A percentile compares a stretch with the other conserved stretches of the same genome.
Evolutionary conservation across 495 filamentous ascomycete genomes (phyloP).

Genomic region (Penicillium maclennaniae): DNA sequence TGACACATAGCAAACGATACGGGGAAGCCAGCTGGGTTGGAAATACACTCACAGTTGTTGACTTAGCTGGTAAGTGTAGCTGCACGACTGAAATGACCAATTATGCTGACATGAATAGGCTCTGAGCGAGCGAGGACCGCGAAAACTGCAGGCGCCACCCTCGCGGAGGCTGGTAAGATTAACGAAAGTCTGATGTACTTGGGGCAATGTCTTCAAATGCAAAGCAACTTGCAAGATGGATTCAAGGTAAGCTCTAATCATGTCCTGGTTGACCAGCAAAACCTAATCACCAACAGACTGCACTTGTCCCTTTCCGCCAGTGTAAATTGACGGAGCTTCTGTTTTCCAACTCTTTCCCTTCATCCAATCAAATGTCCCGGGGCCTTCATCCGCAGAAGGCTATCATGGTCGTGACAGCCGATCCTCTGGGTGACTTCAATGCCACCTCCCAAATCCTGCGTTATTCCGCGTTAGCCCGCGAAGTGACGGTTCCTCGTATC

Average conservation of each 20-base stretch:
- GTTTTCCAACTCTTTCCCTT: constrained; percentile 92
- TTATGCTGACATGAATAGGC: constrained; percentile 36
- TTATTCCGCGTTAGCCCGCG: constrained; percentile 88
- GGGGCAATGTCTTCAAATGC: constrained; percentile 95
- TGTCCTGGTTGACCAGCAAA: background rate
- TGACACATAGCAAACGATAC: constrained; percentile 47
- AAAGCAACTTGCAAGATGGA: constrained; percentile 70
- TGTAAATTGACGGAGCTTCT: constrained; percentile 96
- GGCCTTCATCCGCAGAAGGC: constrained; percentile 73
- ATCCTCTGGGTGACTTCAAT: constrained; percentile 92
- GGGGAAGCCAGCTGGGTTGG: constrained; percentile 67
- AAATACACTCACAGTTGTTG: constrained; percentile 82
- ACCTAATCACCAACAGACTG: constrained; percentile 47
- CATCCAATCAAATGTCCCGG: constrained; percentile 51
- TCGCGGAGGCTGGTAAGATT: constrained; percentile 95
- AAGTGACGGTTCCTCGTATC: constrained; percentile 87
- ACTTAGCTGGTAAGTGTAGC: constrained; percentile 67
- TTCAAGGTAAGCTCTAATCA: constrained; percentile 57
- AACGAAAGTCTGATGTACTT: constrained; percentile 98
- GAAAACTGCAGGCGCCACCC: constrained; percentile 86
- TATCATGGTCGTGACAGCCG: constrained; percentile 95
- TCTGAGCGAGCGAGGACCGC: constrained; percentile 91
- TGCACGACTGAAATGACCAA: background rate
- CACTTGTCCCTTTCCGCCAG: constrained; percentile 86
- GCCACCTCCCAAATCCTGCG: constrained; percentile 93